Conservation (phyloP, 2,329 filamentous ascomycete genomes). For the Botrytis porri region DNA sequence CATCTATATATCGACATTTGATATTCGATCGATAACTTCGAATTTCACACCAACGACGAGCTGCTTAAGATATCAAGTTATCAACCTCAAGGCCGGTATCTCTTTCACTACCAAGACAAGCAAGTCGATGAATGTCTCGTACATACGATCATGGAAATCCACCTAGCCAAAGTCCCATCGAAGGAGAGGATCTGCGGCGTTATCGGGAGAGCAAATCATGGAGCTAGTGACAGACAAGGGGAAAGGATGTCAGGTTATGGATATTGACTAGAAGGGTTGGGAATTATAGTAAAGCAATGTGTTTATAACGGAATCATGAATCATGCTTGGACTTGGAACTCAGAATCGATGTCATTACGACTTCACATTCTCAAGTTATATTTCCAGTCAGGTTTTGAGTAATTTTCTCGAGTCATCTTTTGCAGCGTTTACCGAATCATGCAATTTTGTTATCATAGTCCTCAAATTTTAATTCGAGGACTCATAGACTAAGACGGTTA, state of each 20-base stretch:
- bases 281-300: not conserved
- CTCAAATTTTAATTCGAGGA: not conserved
- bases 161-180: no score
- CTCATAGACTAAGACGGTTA: not conserved
- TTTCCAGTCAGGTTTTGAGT: no score
- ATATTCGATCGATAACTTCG: not conserved
- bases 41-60: not conserved
- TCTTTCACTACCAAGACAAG: no score
- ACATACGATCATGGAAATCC: no score
- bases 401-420: not conserved
- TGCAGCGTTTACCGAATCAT: not conserved
- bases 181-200: no score
- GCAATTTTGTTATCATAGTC: not conserved
- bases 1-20: not conserved
- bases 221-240: not conserved
- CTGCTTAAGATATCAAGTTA: not conserved
- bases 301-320: not conserved
- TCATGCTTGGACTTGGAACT: no score
- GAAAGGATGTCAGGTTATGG: not conserved
- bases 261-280: not conserved
- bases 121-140: no score
- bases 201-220: not conserved
- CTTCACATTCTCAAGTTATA: no score
- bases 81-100: no score
- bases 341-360: no score